Base-by-base conservation (phyloP, 2,329 filamentous ascomycete species). In the Paecilomyces dactylethromorphus region DNA sequence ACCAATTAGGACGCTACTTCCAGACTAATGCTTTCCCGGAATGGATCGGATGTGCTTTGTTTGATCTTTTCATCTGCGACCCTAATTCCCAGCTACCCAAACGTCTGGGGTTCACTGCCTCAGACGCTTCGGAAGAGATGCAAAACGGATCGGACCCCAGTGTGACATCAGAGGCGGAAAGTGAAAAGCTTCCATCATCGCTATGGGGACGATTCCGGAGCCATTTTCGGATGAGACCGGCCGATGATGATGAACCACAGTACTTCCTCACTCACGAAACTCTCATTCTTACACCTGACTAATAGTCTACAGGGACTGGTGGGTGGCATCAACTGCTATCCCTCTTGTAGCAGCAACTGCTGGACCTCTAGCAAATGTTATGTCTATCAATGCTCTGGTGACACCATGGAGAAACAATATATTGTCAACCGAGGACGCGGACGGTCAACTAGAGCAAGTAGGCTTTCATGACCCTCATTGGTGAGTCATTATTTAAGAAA, bases 361-460 rank as follows among this genome's bases (percentile, higher is more conserved):
- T 2, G 91, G 91, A 0, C 92, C 92, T 0, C 84, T 96, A 10
- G 92, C 92, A 2, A 96, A 92, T 59, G 87, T 94, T 31, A 89
- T 94, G 74, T 93, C 89, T 59, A 91, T 96, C 59, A 91, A 89
- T 61, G 90, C 92, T 7, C 80, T 96, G n/a, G 90, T 91, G 1
- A 87, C 86, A 29, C 85, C 85, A 22, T 96, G 92, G 92, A 82
- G 90, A 60, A 78, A 80, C 56, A 68, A 79, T 50, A 75, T 82
- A 45, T 70, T 78, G 53, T 78, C 81, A 0, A 77, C 62, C 10
- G 66, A 69, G 0, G 76, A 81, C 4, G 70, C 80, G 1, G 86
- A 85, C 64, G 80, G 65, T 33, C 64, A 58, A 26, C 62, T 78
- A 53, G 65, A 78, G 13, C 84, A 85, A 2, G 69, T 84, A 0